Evolutionary conservation across 129 eudicot species (phyloP).

Genomic region (Scalesia atractyloides): DNA sequence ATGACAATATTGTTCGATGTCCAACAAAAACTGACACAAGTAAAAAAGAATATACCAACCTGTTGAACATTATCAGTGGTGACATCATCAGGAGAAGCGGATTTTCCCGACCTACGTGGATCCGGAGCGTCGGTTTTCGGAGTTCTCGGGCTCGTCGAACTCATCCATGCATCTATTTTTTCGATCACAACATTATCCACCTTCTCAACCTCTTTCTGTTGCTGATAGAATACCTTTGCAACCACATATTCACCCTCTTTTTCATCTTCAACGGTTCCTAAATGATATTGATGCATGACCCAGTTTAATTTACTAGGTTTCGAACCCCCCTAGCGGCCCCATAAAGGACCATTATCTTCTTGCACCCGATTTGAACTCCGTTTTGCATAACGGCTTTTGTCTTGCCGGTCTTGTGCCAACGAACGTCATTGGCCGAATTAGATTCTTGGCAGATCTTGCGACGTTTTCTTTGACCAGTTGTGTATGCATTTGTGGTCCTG

Average conservation of each 20-base stretch:
- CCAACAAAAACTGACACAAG: background rate
- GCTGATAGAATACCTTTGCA: conserved; percentile 74
- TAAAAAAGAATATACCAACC: conserved; percentile 39
- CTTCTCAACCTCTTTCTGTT: conserved; percentile 48
- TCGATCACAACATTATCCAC: conserved; percentile 31
- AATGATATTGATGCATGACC: conserved; percentile 96
- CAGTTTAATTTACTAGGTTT: conserved; percentile 72
- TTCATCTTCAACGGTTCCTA: conserved; percentile 77
- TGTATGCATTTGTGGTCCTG: conserved; percentile 67
- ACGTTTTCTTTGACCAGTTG: conserved; percentile 83
- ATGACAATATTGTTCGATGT: no score
- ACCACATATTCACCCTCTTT: conserved; percentile 81
- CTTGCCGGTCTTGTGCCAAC: conserved; percentile 98
- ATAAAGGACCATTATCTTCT: conserved; percentile 90
- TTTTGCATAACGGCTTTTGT: conserved; percentile 66
- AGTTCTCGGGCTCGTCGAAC: conserved; percentile 58
- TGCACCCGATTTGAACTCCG: conserved; percentile 73
- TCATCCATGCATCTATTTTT: conserved; percentile 40
- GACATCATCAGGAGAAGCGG: conserved; percentile 43
- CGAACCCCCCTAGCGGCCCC: conserved; percentile 44
- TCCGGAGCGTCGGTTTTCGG: conserved; percentile 61
- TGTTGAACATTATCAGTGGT: conserved; percentile 33
- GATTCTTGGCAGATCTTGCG: conserved; percentile 62
- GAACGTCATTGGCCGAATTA: conserved; percentile 45
- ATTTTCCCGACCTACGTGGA: conserved; percentile 58